A percentile compares a stretch with the other conserved stretches of the same genome.
Evolutionary conservation across 1,284 basidiomycete species (phyloP).

Genomic region (Pseudozyma thailandica): DNA sequence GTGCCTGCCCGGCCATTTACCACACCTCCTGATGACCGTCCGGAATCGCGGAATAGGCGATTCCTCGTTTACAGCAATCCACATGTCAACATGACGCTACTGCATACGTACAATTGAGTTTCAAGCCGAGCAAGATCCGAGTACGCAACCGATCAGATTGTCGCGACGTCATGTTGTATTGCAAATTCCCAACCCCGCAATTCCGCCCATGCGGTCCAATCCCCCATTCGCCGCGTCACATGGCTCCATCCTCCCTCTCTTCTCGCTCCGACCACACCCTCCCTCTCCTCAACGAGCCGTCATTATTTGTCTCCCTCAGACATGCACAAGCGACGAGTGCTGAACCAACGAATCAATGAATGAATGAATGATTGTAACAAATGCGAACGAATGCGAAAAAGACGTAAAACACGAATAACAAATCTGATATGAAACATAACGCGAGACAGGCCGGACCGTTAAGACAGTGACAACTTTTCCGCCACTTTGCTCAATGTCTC

Average conservation of each 20-base stretch:
- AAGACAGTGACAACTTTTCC: slow-evolving; percentile 37
- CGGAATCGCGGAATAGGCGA: too few species aligned
- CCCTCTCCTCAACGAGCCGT: background rate
- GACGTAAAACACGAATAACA: slow-evolving; percentile 1
- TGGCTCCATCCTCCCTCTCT: background rate
- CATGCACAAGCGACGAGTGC: too few species aligned
- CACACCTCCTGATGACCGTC: too few species aligned
- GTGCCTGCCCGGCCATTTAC: too few species aligned
- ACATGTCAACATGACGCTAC: too few species aligned
- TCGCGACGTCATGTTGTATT: background rate
- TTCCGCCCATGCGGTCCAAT: background rate
- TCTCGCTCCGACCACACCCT: background rate
- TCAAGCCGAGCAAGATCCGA: background rate
- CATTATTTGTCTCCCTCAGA: background rate
- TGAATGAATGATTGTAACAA: background rate
- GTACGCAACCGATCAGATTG: background rate
- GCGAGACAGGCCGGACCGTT: background rate
- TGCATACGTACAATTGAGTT: too few species aligned
- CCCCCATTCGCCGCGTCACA: background rate
- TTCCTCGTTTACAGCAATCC: too few species aligned
- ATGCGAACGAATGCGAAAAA: background rate
- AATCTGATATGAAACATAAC: background rate
- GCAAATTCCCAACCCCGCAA: background rate
- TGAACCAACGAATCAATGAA: too few species aligned
- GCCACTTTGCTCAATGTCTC: slow-evolving; percentile 43